These are phyloP conservation scores for Aspergillus jensenii DNA, from an alignment of 2,329 filamentous ascomycete species.

Conservation along the genomic window DNA sequence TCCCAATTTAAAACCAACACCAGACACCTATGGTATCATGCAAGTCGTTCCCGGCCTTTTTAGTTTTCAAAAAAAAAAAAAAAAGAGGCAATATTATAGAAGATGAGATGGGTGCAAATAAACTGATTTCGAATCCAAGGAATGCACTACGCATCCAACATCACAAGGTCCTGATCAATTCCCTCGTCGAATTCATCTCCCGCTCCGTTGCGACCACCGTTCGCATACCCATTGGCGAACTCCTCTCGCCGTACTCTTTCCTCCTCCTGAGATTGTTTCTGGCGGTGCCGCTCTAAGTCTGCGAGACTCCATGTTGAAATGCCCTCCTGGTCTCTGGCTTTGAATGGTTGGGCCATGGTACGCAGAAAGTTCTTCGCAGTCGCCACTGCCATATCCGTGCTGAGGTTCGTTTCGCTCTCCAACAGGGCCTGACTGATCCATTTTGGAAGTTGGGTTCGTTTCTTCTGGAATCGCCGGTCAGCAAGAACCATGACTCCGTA, in stretches of 20 bases:
- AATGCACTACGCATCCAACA: conserved; percentile 36
- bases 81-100: not conserved
- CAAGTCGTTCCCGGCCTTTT: conserved; percentile 21
- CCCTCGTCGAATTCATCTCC: conserved; percentile 42
- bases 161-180: conserved; percentile 46
- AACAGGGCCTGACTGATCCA: conserved; percentile 91
- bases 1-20: conserved; percentile 20
- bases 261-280: conserved; percentile 69
- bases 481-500: conserved; percentile 99
- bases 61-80: conserved; percentile 12
- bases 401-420: conserved; percentile 84
- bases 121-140: conserved; percentile 1
- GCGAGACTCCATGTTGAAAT: conserved; percentile 87
- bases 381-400: conserved; percentile 91
- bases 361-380: conserved; percentile 85
- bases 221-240: conserved; percentile 28
- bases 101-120: conserved; percentile 5
- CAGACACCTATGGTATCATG: conserved; percentile 23
- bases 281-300: conserved; percentile 69
- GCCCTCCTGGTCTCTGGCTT: conserved; percentile 78
- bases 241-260: conserved; percentile 64
- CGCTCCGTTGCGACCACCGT: conserved; percentile 23
- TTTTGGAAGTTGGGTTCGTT: conserved; percentile 84
- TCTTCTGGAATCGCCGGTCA: conserved; percentile 90
- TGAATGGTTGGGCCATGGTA: conserved; percentile 90